These are phyloP conservation scores for Colletotrichum sp. DNA, from an alignment of 2,329 filamentous ascomycete genomes.

Conservation along the genomic window DNA sequence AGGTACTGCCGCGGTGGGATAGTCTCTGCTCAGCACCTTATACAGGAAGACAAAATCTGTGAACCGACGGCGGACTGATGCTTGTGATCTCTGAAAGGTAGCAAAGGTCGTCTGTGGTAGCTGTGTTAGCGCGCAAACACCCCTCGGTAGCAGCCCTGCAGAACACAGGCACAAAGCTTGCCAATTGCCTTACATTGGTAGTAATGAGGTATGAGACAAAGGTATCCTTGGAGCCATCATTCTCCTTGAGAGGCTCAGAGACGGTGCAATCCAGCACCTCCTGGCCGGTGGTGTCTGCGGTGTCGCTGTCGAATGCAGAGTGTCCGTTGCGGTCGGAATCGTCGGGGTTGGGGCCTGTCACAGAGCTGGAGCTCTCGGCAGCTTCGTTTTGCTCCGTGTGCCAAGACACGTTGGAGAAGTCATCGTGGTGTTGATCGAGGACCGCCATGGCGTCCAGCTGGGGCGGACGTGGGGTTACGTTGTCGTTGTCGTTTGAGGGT, in stretches of 20 bases:
- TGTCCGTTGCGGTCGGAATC: conserved; percentile 31
- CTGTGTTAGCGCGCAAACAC: conserved; percentile 2
- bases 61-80: conserved; percentile 86
- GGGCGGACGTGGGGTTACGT: conserved; percentile 21
- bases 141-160: background rate
- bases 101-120: conserved; percentile 82
- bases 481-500: background rate
- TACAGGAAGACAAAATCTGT: conserved; percentile 98
- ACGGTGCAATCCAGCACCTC: conserved; percentile 87
- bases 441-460: conserved; percentile 42
- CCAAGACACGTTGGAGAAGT: conserved; percentile 86
- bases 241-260: conserved; percentile 87
- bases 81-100: conserved; percentile 83
- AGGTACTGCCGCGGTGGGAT: conserved; percentile 89
- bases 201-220: conserved; percentile 96
- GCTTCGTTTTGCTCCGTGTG: conserved; percentile 58
- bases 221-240: conserved; percentile 93
- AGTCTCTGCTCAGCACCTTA: conserved; percentile 87
- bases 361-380: conserved; percentile 31
- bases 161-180: background rate
- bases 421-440: conserved; percentile 60
- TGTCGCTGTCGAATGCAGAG: conserved; percentile 52
- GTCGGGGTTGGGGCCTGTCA: conserved; percentile 21
- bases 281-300: conserved; percentile 60
- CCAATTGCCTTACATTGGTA: conserved; percentile 68